Evolutionary conservation across 345 rosid species (phyloP), one percentile per base, ranked within the genome.

Genomic region (Boechera divaricarpa): DNA sequence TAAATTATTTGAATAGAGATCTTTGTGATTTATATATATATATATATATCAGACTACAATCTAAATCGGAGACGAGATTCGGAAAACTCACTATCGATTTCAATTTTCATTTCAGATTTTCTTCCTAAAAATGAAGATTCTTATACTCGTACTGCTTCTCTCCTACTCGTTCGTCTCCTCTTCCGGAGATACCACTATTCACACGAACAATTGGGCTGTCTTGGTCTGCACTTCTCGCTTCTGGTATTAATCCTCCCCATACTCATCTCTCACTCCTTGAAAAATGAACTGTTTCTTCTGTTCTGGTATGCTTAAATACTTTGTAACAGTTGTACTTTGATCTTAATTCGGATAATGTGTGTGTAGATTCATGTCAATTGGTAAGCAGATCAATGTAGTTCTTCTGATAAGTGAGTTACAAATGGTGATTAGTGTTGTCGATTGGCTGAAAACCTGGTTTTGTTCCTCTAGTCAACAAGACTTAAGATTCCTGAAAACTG

Each of bases 131-230:
- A 79, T 71, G 82, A 79, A 79, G 82, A 45, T 53, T 61, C 26
- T 53, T 76, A 11, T 73, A 33, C 28, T 76, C 44, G 26, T 62
- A 47, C 56, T 79, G 75, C 62, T 83, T 81, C 67, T 84, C 44
- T 79, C 67, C 68, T 71, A 42, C 79, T 82, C 67, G 10, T 31
- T 77, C 52, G 80, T 82, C 18, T 56, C 73, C 55, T 85, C 93
- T 61, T 79, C 88, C 31, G 84, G 87, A 56, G 94, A 89, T 71
- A 79, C 92, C 42, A 72, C 93, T 16, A 86, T 86, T 77, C 98
- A 91, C 81, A 93, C 98, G 57, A 95, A 95, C 85, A 95, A 92
- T 73, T 95, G 99, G 99, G 99, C 99, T 65, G 96, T 95, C 35
- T 79, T 95, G 69, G 99, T 95, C 82, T 95, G 99, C 88, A 93